Conservation (phyloP, 129 eudicot species). For the Flaveria trinervia region DNA sequence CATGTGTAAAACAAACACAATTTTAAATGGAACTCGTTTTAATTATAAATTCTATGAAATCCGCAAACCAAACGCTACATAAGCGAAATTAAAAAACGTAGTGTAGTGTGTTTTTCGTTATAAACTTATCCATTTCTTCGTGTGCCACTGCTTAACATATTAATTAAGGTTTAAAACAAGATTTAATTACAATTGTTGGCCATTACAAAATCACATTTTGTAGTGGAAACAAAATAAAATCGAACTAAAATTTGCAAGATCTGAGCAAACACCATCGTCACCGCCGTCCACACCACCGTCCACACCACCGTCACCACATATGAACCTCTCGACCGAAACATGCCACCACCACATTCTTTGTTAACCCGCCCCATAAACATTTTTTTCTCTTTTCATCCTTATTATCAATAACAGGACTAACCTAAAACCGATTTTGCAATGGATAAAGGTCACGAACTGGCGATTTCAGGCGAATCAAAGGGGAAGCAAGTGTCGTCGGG, state of each 20-base stretch:
- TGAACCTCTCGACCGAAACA: background rate
- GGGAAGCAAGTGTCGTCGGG: conserved; percentile 88
- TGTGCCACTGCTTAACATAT: background rate
- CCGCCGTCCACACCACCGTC: background rate
- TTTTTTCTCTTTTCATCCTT: background rate
- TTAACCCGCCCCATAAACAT: conserved; percentile 4
- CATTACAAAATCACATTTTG: conserved; percentile 28
- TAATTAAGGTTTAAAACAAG: conserved; percentile 24
- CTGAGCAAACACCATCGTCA: background rate
- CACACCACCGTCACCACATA: background rate
- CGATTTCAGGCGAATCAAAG: conserved; percentile 44
- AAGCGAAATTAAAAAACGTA: too few species aligned
- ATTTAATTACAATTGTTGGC: conserved; percentile 36
- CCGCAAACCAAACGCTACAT: too few species aligned
- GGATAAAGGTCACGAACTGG: conserved; percentile 33
- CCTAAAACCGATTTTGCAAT: conserved; percentile 7
- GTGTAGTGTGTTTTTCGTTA: too few species aligned
- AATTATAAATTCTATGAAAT: too few species aligned
- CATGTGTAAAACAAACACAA: too few species aligned
- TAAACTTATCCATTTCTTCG: background rate
- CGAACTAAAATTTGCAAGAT: conserved; percentile 4
- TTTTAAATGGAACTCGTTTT: too few species aligned
- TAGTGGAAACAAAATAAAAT: conserved; percentile 27
- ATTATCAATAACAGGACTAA: conserved; percentile 19
- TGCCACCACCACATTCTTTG: conserved; percentile 11